phyloP scores from a whole-genome alignment of 768 basidiomycete genomes.

The Leccinum olivaceopallidum region DNA sequence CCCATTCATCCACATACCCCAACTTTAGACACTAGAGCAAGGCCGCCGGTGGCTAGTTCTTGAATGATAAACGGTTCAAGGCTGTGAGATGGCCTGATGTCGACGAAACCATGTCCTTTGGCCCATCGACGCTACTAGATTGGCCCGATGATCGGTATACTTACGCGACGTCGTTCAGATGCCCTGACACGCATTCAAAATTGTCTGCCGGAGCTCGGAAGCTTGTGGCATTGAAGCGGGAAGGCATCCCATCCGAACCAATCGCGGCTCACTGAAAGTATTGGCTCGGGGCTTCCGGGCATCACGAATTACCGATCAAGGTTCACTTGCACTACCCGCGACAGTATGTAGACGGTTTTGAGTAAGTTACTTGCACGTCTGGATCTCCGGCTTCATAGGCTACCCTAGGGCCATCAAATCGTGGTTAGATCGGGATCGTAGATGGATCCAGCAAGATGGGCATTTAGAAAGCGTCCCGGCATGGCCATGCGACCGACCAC shows the following conservation, averaged over 20 bases:
- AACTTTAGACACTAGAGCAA: not conserved
- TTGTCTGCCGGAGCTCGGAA: not conserved
- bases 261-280: too few relatives aligned
- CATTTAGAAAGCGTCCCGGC: not conserved
- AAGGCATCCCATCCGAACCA: not conserved
- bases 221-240: not conserved
- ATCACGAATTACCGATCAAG: not conserved
- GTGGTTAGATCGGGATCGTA: not conserved
- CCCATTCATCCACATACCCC: not conserved
- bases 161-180: too few relatives aligned
- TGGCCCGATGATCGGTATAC: too few relatives aligned
- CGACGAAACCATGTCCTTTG: not conserved
- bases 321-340: not conserved
- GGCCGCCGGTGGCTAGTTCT: not conserved
- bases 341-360: not conserved
- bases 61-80: not conserved
- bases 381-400: not conserved
- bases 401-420: too few relatives aligned
- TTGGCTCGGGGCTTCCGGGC: not conserved
- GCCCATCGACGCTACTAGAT: too few relatives aligned
- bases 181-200: too few relatives aligned
- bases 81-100: not conserved
- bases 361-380: not conserved
- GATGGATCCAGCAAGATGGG: not conserved
- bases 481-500: not conserved